phyloP scores from a whole-genome alignment of 306 rosid species.

The Senna tora region DNA sequence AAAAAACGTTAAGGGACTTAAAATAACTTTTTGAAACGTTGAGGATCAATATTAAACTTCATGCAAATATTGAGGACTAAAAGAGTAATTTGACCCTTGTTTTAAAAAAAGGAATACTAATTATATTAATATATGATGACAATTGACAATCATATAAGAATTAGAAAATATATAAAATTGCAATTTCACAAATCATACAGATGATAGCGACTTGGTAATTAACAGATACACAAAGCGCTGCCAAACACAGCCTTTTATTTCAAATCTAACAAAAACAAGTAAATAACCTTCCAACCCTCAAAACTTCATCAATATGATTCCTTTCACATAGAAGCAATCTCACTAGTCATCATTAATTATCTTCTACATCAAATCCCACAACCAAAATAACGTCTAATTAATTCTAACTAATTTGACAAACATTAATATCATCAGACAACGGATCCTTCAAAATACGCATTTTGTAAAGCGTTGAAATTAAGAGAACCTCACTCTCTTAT shows the following conservation, averaged over 20 bases:
- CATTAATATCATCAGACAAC: too few species aligned
- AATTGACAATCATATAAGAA: too few species aligned
- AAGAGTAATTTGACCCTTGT: too few species aligned
- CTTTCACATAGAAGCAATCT: constrained; percentile 1
- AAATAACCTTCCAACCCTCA: background rate
- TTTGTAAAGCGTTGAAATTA: too few species aligned
- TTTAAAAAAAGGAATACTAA: too few species aligned
- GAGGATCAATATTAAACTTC: too few species aligned
- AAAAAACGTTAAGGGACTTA: too few species aligned
- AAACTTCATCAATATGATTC: constrained; percentile 24
- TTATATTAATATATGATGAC: too few species aligned
- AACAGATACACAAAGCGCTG: constrained; percentile 40
- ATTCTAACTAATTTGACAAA: constrained; percentile 34
- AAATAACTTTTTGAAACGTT: too few species aligned
- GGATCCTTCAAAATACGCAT: too few species aligned
- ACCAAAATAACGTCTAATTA: constrained; percentile 8
- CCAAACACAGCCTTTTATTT: constrained; percentile 30
- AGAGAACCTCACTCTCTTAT: too few species aligned
- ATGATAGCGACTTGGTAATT: background rate
- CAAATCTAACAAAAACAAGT: constrained; percentile 24
- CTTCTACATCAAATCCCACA: constrained; percentile 19
- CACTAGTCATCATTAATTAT: constrained; percentile 1
- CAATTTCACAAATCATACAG: background rate
- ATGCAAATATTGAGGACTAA: too few species aligned
- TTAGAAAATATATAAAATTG: background rate